phyloP scores from a whole-genome alignment of 2,329 filamentous ascomycete species.

The Leptographium flavum region DNA sequence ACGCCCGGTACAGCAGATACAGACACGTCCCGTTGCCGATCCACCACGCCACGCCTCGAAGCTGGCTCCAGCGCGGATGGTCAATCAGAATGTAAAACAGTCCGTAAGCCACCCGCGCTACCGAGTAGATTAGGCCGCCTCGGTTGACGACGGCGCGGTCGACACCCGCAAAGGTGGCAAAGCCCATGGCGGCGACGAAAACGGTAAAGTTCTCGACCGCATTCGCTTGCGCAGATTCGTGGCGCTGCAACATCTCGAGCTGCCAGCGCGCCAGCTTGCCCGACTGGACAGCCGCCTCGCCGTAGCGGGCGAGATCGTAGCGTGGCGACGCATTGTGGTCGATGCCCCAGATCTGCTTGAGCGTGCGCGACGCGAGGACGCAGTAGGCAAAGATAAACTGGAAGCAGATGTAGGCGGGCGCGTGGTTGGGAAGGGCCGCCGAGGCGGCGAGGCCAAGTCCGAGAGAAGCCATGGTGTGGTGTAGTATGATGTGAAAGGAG shows the following conservation, averaged over 20 bases:
- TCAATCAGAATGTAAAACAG: slow-evolving; percentile 25
- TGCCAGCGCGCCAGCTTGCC: slow-evolving; percentile 27
- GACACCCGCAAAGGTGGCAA: slow-evolving; percentile 25
- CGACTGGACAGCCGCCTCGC: slow-evolving; percentile 24
- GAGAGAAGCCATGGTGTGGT: too few relatives aligned
- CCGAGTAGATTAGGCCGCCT: slow-evolving; percentile 23
- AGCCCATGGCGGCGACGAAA: slow-evolving; percentile 22
- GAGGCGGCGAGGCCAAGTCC: not conserved
- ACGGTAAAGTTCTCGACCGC: slow-evolving; percentile 26
- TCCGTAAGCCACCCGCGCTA: slow-evolving; percentile 25
- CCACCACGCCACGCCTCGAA: slow-evolving; percentile 27
- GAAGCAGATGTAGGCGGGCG: slow-evolving; percentile 20
- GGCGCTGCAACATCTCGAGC: slow-evolving; percentile 26
- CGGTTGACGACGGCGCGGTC: slow-evolving; percentile 20
- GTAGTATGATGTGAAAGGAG: too few relatives aligned
- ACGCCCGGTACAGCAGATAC: slow-evolving; percentile 5
- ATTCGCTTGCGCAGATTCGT: slow-evolving; percentile 31
- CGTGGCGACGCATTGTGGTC: slow-evolving; percentile 33
- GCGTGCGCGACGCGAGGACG: slow-evolving; percentile 25
- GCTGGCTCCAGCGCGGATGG: slow-evolving; percentile 18
- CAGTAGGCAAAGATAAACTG: slow-evolving; percentile 30
- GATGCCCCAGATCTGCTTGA: slow-evolving; percentile 26
- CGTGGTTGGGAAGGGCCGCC: slow-evolving; percentile 8
- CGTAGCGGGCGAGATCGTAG: slow-evolving; percentile 30
- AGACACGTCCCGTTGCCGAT: slow-evolving; percentile 26